Conservation (phyloP, 1,284 basidiomycete genomes). For the Exsudoporus floridanus region DNA sequence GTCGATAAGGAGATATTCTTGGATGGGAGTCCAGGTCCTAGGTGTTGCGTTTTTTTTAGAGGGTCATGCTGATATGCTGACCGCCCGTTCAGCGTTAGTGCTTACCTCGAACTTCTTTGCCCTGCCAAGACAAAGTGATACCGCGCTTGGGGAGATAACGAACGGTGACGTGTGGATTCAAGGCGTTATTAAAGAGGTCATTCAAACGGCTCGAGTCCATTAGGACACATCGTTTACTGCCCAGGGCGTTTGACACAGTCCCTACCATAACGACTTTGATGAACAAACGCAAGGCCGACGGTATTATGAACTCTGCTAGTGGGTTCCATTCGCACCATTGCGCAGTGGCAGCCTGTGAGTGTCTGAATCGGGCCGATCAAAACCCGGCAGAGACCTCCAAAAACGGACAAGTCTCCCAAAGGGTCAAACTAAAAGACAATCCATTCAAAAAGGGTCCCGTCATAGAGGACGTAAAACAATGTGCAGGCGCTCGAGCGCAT, state of each 20-base stretch:
- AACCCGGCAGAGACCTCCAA: constrained; percentile 6
- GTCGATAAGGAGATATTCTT: constrained; percentile 30
- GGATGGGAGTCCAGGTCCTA: constrained; percentile 1
- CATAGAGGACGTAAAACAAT: background rate
- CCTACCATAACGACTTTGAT: too few relatives aligned
- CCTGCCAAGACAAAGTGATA: background rate
- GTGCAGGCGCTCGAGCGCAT: too few relatives aligned
- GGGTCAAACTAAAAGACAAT: background rate
- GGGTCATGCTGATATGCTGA: constrained; percentile 3
- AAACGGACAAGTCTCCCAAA: constrained; percentile 2
- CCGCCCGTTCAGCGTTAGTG: background rate
- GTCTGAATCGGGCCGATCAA: background rate
- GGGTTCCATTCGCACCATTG: background rate
- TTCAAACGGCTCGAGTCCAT: background rate
- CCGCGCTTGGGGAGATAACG: background rate
- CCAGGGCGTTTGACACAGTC: too few relatives aligned
- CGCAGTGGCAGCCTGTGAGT: too few relatives aligned
- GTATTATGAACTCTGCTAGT: too few relatives aligned
- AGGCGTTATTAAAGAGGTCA: background rate
- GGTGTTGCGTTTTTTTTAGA: background rate
- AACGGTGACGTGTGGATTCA: background rate
- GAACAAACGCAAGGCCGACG: background rate
- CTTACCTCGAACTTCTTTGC: background rate
- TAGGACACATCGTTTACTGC: background rate
- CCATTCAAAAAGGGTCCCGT: background rate